A percentile compares a stretch with the other conserved stretches of the same genome.
Conservation (phyloP, 768 basidiomycete genomes). For the Pisolithus albus region DNA sequence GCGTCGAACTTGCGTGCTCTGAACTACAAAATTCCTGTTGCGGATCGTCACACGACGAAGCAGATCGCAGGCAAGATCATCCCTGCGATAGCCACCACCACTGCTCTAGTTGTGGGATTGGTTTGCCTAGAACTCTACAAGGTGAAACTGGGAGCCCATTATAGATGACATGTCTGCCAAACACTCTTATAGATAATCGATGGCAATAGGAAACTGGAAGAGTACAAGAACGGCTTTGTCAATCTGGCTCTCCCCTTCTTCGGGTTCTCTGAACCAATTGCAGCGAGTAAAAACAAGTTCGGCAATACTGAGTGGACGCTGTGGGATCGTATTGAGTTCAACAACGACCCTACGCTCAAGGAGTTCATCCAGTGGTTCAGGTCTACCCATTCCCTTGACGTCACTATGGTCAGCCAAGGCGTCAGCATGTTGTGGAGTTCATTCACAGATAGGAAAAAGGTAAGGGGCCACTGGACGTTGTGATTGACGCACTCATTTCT, state of each 20-base stretch:
- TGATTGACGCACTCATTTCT: conserved; percentile 5
- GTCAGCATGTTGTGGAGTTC: conserved; percentile 98
- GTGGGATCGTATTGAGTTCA: conserved; percentile 96
- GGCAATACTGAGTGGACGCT: conserved; percentile 89
- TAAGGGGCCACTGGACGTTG: conserved; percentile 19
- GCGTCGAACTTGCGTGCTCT: conserved; percentile 93
- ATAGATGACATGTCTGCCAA: conserved; percentile 2
- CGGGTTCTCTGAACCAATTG: conserved; percentile 96
- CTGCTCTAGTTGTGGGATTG: conserved; percentile 89
- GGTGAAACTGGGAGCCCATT: conserved; percentile 34
- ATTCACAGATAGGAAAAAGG: conserved; percentile 92
- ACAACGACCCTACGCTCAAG: conserved; percentile 79
- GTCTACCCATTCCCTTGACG: conserved; percentile 74
- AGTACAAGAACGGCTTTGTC: conserved; percentile 98
- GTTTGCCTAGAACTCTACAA: conserved; percentile 98
- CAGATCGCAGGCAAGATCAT: conserved; percentile 99
- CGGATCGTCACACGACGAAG: conserved; percentile 91
- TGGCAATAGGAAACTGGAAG: conserved; percentile 86
- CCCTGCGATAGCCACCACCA: conserved; percentile 98
- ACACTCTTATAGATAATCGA: conserved; percentile 69
- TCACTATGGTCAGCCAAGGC: conserved; percentile 95
- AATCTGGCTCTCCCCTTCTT: conserved; percentile 98
- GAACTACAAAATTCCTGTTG: conserved; percentile 85
- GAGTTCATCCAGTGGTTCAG: conserved; percentile 84
- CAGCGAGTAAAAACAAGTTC: conserved; percentile 84